Evolutionary conservation across 2,329 filamentous ascomycete genomes (phyloP).

Genomic region (Zymoseptoria pseudotritici): DNA sequence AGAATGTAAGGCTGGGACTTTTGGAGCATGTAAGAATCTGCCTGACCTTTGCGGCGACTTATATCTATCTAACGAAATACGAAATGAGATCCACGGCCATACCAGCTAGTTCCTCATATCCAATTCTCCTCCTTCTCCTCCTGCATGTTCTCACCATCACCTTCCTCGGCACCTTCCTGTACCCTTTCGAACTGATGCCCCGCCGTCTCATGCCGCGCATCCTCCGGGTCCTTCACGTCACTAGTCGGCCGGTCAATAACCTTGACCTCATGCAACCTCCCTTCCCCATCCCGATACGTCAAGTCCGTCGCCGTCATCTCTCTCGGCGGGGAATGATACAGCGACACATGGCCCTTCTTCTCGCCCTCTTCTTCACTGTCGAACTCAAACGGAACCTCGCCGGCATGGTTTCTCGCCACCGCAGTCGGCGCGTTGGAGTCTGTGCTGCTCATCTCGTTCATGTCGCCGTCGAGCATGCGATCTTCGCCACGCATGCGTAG

Average conservation of each 20-base stretch:
- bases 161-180: neutral
- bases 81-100: neutral
- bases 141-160: neutral
- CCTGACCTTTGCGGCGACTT: too few species aligned
- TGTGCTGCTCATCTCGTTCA: constrained; percentile 3
- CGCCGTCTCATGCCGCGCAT: neutral
- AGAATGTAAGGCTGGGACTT: neutral
- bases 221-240: constrained; percentile 2
- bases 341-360: neutral
- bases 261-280: constrained; percentile 16
- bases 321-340: constrained; percentile 9
- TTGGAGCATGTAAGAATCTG: neutral
- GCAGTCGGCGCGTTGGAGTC: constrained; percentile 10
- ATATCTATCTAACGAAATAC: too few species aligned
- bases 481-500: constrained; percentile 7
- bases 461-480: constrained; percentile 3
- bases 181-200: neutral
- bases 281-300: constrained; percentile 12
- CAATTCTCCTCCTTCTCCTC: neutral
- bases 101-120: neutral
- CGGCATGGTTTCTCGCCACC: constrained; percentile 1
- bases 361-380: neutral
- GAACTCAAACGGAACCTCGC: neutral
- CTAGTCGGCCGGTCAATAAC: constrained; percentile 15
- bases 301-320: constrained; percentile 13